A percentile compares a stretch with the other conserved stretches of the same genome.
Evolutionary conservation across 1,284 basidiomycete species (phyloP).

Genomic region (Ganoderma lucidum): DNA sequence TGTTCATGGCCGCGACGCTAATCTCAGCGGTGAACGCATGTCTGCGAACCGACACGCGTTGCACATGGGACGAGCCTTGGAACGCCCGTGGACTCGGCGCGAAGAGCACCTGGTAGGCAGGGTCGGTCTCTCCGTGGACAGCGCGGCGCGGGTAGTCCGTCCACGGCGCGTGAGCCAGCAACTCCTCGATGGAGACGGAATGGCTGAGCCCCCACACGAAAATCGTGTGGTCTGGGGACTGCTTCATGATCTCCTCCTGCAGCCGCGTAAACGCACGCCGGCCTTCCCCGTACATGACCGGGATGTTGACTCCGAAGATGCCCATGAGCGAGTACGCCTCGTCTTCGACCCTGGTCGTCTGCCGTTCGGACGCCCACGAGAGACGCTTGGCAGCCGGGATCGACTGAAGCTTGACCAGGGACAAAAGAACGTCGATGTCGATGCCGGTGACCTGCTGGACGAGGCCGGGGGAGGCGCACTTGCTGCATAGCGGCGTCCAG

Average conservation of each 20-base stretch:
- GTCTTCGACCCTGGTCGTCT: conserved; percentile 19
- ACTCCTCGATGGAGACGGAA: conserved; percentile 13
- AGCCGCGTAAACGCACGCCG: conserved; percentile 13
- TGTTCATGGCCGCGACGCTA: conserved; percentile 14
- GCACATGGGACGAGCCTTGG: conserved; percentile 5
- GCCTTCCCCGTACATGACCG: conserved; percentile 20
- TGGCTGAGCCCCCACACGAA: conserved; percentile 19
- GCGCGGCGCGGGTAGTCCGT: conserved; percentile 18
- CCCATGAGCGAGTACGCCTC: conserved; percentile 24
- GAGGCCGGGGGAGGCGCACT: conserved; percentile 12
- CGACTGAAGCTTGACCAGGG: conserved; percentile 9
- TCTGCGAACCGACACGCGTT: conserved; percentile 9
- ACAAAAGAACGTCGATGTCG: conserved; percentile 18
- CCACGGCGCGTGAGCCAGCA: conserved; percentile 14
- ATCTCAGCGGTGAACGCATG: conserved; percentile 14
- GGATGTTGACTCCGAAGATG: conserved; percentile 17
- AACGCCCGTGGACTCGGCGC: conserved; percentile 13
- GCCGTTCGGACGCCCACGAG: conserved; percentile 15
- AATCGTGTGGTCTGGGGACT: conserved; percentile 17
- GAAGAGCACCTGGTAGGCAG: conserved; percentile 9
- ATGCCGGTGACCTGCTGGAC: conserved; percentile 14
- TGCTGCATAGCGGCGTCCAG: conserved; percentile 18
- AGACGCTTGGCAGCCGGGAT: conserved; percentile 15
- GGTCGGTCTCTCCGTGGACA: conserved; percentile 13
- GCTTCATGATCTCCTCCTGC: conserved; percentile 22